A percentile compares a stretch with the other conserved stretches of the same genome.
These are phyloP conservation scores for Phytopythium cucurbitacearum DNA, from an alignment of 352 stramenopile genomes.

Conservation along the genomic window DNA sequence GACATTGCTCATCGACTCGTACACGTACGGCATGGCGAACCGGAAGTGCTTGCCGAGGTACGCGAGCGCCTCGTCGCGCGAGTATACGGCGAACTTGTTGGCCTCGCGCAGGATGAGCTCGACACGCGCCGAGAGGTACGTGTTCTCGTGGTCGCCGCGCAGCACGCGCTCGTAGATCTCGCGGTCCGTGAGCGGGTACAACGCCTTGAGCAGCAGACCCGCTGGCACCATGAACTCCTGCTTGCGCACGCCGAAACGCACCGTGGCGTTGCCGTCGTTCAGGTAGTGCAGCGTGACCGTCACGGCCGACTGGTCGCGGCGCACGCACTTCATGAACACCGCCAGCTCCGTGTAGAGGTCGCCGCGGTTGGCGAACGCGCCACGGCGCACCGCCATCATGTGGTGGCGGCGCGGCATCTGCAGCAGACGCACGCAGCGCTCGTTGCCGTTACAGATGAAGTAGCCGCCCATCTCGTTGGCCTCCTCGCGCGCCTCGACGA, in stretches of 20 bases:
- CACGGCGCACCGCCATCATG: constrained; percentile 93
- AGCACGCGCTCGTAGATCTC: constrained; percentile 98
- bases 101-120: constrained; percentile 97
- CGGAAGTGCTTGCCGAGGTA: constrained; percentile 98
- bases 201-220: constrained; percentile 96
- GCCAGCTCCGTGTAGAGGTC: constrained; percentile 96
- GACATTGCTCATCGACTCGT: constrained; percentile 85
- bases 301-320: constrained; percentile 93
- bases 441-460: constrained; percentile 99
- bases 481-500: constrained; percentile 90
- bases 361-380: constrained; percentile 97
- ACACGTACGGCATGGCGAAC: constrained; percentile 82
- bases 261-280: constrained; percentile 93
- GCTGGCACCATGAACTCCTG: constrained; percentile 98
- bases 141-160: constrained; percentile 94
- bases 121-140: constrained; percentile 95
- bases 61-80: constrained; percentile 82
- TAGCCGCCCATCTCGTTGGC: constrained; percentile 98
- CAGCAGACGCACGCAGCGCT: constrained; percentile 97
- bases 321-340: constrained; percentile 96
- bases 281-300: constrained; percentile 99
- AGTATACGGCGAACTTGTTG: constrained; percentile 91
- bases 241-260: constrained; percentile 97
- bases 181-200: constrained; percentile 88
- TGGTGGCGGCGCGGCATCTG: constrained; percentile 91